Base-by-base conservation (phyloP, 73 alveolate species). In the Strombidium stylifer region DNA sequence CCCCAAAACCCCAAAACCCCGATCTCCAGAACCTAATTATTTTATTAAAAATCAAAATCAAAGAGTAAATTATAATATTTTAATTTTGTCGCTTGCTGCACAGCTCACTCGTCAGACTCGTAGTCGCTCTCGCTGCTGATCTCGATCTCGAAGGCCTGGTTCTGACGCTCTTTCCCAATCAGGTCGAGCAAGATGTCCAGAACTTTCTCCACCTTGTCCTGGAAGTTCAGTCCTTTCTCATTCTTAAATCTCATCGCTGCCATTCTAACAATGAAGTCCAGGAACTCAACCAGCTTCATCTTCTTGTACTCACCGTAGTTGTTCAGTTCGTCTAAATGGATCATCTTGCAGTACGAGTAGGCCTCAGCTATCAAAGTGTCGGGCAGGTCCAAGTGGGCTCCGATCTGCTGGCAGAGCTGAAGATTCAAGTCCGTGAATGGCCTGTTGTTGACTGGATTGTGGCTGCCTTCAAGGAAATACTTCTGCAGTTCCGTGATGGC, bases 41-140 rank as follows among this genome's bases (percentile, higher is more conserved):
- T 32, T 6, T 6, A 32, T 32, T 32, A 32, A 32, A 6, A 32
- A 32, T 6, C 10, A 32, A 32, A 6, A 32, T 32, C 42, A 32
- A 32, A 32, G 10, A 32, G 42, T 4, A 6, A 32, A 32, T 6
- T 49, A 15, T 49, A 16, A 49, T 15, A 20, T 21, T 16, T 49
- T 4, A 49, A 19, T 20, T 49, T 49, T 49, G 61, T 3, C 20
- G 10, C 32, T 21, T 10, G n/a, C 42, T 10, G n/a, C 42, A 6
- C 42, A 4, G n/a, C 10, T 64, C 78, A 64, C 23, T 64, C 78
- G 47, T 64, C 66, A 16, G 56, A 24, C 19, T 32, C n/a, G 27
- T 64, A 64, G 51, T 64, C 78, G 35, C 78, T 64, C 19, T 64
- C 78, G 27, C 78, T 64, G 55, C 56, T 26, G 15, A 64, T 65